Conservation (phyloP, 352 stramenopile species). For the Globisporangium lucens region DNA sequence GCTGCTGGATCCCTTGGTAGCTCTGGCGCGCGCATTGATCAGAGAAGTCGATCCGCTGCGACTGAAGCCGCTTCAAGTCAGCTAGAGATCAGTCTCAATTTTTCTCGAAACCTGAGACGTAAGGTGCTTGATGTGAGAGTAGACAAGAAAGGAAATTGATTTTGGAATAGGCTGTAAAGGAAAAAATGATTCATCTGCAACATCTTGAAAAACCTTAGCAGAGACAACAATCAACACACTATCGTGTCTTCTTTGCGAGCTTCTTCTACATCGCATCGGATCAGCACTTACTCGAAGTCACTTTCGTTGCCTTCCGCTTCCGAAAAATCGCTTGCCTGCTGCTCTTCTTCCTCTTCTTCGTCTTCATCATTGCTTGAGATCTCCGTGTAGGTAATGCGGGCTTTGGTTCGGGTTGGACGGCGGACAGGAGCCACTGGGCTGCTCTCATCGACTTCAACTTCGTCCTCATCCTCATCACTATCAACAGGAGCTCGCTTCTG, state of each 20-base stretch:
- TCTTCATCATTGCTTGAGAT: slow-evolving; percentile 47
- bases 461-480: slow-evolving; percentile 21
- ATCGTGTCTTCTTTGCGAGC: not conserved
- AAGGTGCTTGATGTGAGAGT: not conserved
- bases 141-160: not conserved
- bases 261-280: not conserved
- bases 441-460: slow-evolving; percentile 9
- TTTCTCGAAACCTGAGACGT: not conserved
- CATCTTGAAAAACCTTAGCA: not conserved
- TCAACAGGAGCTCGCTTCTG: slow-evolving; percentile 23
- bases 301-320: slow-evolving; percentile 53
- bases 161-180: not conserved
- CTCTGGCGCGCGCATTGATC: slow-evolving; percentile 44
- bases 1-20: slow-evolving; percentile 44
- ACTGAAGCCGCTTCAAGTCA: slow-evolving; percentile 29
- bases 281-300: slow-evolving; percentile 39
- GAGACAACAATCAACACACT: not conserved
- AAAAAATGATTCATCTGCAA: not conserved
- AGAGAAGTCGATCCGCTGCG: slow-evolving; percentile 39
- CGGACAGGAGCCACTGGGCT: slow-evolving; percentile 21
- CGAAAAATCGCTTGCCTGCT: slow-evolving; percentile 51
- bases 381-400: slow-evolving; percentile 50
- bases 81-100: not conserved
- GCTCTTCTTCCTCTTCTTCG: slow-evolving; percentile 28
- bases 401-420: slow-evolving; percentile 35